A percentile compares a stretch with the other conserved stretches of the same genome.
These are phyloP conservation scores for Erythrobasidium hasegawianum DNA, from an alignment of 1,284 basidiomycete species.

Conservation along the genomic window DNA sequence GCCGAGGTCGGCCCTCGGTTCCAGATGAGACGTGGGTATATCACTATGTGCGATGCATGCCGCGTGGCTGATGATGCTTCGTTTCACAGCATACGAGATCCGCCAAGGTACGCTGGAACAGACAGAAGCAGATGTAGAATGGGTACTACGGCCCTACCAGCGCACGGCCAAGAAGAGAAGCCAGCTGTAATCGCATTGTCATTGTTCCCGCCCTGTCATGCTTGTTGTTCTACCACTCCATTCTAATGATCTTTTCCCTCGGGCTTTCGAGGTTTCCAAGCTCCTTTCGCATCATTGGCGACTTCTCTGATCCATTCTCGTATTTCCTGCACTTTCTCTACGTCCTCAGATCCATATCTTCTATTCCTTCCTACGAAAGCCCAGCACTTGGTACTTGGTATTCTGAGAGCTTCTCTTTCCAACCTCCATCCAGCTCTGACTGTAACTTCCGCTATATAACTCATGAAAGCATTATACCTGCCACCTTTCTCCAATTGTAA, in stretches of 20 bases:
- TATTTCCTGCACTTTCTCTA: slow-evolving; percentile 40
- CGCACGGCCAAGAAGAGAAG: slow-evolving; percentile 59
- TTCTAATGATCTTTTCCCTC: too few relatives aligned
- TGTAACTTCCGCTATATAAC: slow-evolving; percentile 47
- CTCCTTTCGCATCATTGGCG: slow-evolving; percentile 55
- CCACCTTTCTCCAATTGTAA: slow-evolving; percentile 51
- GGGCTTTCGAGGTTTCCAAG: slow-evolving; percentile 57
- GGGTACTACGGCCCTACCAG: slow-evolving; percentile 89
- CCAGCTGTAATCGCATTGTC: slow-evolving; percentile 41
- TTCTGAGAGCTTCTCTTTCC: slow-evolving; percentile 79
- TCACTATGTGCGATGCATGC: too few relatives aligned
- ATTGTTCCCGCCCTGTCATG: not conserved
- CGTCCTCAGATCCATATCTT: slow-evolving; percentile 48
- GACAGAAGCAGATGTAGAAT: slow-evolving; percentile 89
- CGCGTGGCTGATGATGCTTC: not conserved
- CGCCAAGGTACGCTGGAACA: slow-evolving; percentile 96
- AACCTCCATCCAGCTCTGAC: slow-evolving; percentile 73
- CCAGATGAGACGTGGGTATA: slow-evolving; percentile 85
- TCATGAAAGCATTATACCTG: slow-evolving; percentile 48
- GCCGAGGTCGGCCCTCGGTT: slow-evolving; percentile 98
- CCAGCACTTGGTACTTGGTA: slow-evolving; percentile 91
- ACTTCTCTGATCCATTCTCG: slow-evolving; percentile 52
- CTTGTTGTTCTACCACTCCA: not conserved
- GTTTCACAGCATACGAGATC: slow-evolving; percentile 85
- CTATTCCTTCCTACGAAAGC: slow-evolving; percentile 68